These are phyloP conservation scores for Thuja plicata DNA, from an alignment of 83 land plant genomes.

Conservation along the genomic window DNA sequence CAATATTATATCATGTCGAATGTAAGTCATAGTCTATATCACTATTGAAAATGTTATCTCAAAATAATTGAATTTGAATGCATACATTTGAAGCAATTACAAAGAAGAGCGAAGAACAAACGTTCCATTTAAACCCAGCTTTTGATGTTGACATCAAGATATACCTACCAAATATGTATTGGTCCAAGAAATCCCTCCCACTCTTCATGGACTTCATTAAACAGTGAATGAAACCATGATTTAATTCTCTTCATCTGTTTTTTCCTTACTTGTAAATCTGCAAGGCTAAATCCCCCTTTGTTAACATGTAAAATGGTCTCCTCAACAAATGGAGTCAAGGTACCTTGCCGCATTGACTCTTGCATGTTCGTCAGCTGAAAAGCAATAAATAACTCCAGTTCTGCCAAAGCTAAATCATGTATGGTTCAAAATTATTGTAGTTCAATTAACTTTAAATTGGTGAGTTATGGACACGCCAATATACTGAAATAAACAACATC, in stretches of 20 bases:
- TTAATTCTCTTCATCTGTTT: constrained; percentile 42
- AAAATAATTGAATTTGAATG: neutral
- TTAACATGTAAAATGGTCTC: constrained; percentile 74
- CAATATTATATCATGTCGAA: neutral
- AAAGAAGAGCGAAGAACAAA: neutral
- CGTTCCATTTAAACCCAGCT: neutral
- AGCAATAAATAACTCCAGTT: constrained; percentile 53
- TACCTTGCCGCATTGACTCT: constrained; percentile 78
- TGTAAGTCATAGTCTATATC: neutral
- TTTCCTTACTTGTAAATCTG: constrained; percentile 68
- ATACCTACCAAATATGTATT: constrained; percentile 93
- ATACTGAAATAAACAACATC: neutral
- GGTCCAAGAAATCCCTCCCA: constrained; percentile 80
- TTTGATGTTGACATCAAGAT: neutral
- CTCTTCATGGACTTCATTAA: constrained; percentile 45
- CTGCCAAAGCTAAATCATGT: constrained; percentile 71
- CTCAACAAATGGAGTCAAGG: constrained; percentile 66
- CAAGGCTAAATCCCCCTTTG: constrained; percentile 80
- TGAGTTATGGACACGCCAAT: neutral
- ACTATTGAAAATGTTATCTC: neutral
- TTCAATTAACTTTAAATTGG: neutral
- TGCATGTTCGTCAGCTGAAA: constrained; percentile 66
- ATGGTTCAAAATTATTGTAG: neutral
- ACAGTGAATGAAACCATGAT: constrained; percentile 46
- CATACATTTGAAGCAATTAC: neutral